phyloP scores from a whole-genome alignment of 1,139 yeast species.

The Geotrichum fermentans region DNA sequence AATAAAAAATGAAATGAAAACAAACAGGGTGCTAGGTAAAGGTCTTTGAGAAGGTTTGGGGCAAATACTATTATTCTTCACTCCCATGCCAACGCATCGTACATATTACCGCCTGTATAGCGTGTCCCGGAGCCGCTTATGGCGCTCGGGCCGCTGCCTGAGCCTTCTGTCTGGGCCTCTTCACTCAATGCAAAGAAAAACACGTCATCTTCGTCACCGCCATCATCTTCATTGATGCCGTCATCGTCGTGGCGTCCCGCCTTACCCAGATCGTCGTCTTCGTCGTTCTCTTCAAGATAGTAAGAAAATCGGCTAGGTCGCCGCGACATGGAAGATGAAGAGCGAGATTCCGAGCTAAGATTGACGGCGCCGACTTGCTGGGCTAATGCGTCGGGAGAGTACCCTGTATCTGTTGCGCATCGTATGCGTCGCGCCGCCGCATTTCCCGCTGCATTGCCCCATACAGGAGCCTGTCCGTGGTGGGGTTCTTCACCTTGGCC shows the following conservation, averaged over 20 bases:
- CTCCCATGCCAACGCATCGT: conserved; percentile 10
- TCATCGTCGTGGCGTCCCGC: neutral
- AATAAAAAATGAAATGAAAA: neutral
- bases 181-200: conserved; percentile 18
- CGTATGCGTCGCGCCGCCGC: neutral
- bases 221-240: neutral
- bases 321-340: neutral
- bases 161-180: neutral
- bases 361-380: neutral
- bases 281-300: neutral
- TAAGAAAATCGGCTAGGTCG: conserved; percentile 8
- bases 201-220: conserved; percentile 12
- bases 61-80: neutral
- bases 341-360: neutral
- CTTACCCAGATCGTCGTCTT: neutral
- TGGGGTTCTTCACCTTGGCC: neutral
- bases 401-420: neutral
- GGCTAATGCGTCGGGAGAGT: neutral
- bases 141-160: neutral
- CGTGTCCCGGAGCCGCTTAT: neutral
- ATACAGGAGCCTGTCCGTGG: neutral
- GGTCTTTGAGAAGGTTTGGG: too few species aligned
- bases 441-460: neutral
- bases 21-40: too few species aligned
- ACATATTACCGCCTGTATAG: neutral